Conservation (phyloP, 2,329 filamentous ascomycete species). For the Nemania abortiva region DNA sequence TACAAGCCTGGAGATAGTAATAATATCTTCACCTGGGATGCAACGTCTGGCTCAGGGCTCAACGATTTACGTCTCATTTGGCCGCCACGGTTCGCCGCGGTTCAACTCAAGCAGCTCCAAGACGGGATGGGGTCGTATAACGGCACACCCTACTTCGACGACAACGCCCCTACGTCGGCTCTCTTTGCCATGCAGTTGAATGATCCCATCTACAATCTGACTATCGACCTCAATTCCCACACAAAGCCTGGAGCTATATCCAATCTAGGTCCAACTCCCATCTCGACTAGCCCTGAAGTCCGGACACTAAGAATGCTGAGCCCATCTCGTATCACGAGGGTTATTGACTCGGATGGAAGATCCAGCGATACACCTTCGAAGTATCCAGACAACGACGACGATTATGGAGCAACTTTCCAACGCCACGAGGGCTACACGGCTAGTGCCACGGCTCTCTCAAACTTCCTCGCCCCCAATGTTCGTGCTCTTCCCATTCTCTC, state of each 20-base stretch:
- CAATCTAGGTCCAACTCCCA: not conserved
- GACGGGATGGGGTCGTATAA: not conserved
- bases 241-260: not conserved
- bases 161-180: constrained; percentile 10
- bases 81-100: constrained; percentile 1
- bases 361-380: not conserved
- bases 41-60: not conserved
- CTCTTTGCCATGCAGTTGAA: constrained; percentile 26
- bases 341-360: not conserved
- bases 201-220: constrained; percentile 22
- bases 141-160: not conserved
- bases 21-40: constrained; percentile 16
- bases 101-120: constrained; percentile 3
- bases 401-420: constrained; percentile 14
- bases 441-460: not conserved
- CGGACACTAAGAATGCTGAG: constrained; percentile 5
- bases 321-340: not conserved
- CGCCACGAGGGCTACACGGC: constrained; percentile 3
- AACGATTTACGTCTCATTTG: constrained; percentile 14
- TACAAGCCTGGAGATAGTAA: not conserved
- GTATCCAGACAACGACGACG: constrained; percentile 14
- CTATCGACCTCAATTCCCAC: constrained; percentile 6
- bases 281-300: not conserved
- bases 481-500: constrained; percentile 7
- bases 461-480: constrained; percentile 7